Evolutionary conservation across 1,284 basidiomycete genomes (phyloP), one percentile per base, ranked within the genome.

Genomic region (Xerocomus amazonicus): DNA sequence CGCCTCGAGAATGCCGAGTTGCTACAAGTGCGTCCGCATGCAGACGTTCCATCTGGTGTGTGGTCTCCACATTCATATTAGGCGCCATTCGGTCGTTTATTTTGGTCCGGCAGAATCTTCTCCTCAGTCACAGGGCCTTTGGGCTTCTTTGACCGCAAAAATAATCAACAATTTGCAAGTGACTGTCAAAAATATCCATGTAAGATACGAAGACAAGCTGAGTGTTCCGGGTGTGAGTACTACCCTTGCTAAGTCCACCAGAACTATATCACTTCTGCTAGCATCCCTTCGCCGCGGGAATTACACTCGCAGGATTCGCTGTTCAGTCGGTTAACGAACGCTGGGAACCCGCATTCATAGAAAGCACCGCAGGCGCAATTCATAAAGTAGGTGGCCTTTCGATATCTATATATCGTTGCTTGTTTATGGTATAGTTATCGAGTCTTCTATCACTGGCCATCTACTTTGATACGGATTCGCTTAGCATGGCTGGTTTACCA

Each of bases 141-240:
- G 91, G 58, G 81, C 90, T 43, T 94, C 93, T 16, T 75, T 99
- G 53, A 84, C 90, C 44, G 83, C 90, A 43, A 96, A 97, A 67
- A 85, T 99, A 54, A 82, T 99, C 58, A 97, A 99, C 71, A 99
- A 99, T 65, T 71, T 99, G 14, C 97, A 99, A 72, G 84, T 99
- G 34, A 95, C 92, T 14, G 84, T 99, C 53, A 91, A 89, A 72
- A 94, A 96, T 59, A 91, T 98, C 44, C 95, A 98, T 65, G 74
- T 99, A 46, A 88, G 97, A 43, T 99, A 99, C 62, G 97, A 99
- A 70, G 97, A 99, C 70, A 87, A 84, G 46, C 71, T 96, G 56
- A 97, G 92, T 56, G 92, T 94, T 33, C 95, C 95, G 23, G 92
- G 90, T 31, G 92, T 92, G 68, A 63, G 80, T 66, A 26, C 44